phyloP scores from a whole-genome alignment of 2,329 filamentous ascomycete genomes.

The Microsporum ferrugineum region DNA sequence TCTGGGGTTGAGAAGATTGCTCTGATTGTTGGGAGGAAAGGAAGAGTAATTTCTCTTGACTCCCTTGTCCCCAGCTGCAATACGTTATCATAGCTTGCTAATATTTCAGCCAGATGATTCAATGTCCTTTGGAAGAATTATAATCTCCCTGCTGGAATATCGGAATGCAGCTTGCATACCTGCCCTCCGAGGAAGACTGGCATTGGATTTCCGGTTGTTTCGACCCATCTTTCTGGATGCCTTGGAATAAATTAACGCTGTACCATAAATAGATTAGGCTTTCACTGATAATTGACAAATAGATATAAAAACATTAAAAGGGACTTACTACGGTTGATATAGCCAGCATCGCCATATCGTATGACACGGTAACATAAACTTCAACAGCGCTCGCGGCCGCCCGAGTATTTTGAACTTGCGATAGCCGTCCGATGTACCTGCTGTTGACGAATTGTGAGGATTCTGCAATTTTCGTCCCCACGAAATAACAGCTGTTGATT shows the following conservation, averaged over 20 bases:
- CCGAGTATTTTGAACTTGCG: neutral
- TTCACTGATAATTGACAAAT: neutral
- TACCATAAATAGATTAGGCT: neutral
- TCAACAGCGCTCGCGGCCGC: neutral
- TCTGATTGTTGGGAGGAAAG: neutral
- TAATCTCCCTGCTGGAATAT: neutral
- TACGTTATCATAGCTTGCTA: neutral
- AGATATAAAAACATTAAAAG: neutral
- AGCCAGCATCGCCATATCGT: neutral
- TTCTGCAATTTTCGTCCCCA: neutral
- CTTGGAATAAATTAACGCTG: neutral
- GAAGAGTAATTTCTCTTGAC: neutral
- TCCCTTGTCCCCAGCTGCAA: too few relatives aligned
- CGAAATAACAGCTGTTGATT: neutral
- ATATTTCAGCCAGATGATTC: neutral
- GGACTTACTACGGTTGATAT: neutral
- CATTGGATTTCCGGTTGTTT: neutral
- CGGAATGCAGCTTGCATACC: neutral
- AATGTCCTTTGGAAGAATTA: neutral
- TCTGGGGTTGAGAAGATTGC: neutral
- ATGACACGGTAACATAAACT: constrained; percentile 4
- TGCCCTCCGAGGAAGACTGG: neutral
- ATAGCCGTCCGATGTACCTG: neutral
- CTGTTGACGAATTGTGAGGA: neutral
- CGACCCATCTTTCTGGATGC: neutral